These are phyloP conservation scores for Chenopodium berlandieri DNA, from an alignment of 148 eudicot species.

Conservation along the genomic window DNA sequence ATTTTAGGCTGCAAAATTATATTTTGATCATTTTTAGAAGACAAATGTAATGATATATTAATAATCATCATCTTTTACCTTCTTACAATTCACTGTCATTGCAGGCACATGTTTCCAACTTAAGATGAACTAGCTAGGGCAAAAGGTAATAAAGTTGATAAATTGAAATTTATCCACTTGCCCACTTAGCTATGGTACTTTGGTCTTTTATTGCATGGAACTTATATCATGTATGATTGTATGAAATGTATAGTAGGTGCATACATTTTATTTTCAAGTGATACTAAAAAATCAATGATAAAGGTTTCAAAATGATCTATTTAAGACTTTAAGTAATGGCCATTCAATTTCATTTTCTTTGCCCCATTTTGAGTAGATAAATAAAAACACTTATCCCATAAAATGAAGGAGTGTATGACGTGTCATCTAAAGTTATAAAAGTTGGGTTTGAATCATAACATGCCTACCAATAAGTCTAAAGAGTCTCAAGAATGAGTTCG, in stretches of 20 bases:
- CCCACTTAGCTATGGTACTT: not conserved
- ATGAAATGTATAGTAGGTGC: not conserved
- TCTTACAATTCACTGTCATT: slow-evolving; percentile 37
- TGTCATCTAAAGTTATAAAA: no score
- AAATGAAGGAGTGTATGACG: no score
- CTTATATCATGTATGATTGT: not conserved
- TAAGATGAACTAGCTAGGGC: slow-evolving; percentile 10
- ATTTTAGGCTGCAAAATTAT: slow-evolving; percentile 17
- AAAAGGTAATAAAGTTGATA: not conserved
- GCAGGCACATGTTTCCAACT: slow-evolving; percentile 70
- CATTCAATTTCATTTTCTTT: no score
- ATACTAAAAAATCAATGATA: no score
- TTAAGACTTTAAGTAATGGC: no score
- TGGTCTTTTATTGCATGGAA: not conserved
- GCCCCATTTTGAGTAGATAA: no score
- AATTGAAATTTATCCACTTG: not conserved
- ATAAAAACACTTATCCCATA: no score
- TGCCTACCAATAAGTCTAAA: no score
- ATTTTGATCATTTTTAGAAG: slow-evolving; percentile 5
- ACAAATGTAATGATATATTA: slow-evolving; percentile 58
- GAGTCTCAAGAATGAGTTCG: no score
- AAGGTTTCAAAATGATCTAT: no score
- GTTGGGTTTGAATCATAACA: no score
- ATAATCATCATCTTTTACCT: slow-evolving; percentile 64
- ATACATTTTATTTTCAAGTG: not conserved